Evolutionary conservation across 257 asterid species (phyloP), one percentile per base, ranked within the genome.

Genomic region (Agastache rugosa): DNA sequence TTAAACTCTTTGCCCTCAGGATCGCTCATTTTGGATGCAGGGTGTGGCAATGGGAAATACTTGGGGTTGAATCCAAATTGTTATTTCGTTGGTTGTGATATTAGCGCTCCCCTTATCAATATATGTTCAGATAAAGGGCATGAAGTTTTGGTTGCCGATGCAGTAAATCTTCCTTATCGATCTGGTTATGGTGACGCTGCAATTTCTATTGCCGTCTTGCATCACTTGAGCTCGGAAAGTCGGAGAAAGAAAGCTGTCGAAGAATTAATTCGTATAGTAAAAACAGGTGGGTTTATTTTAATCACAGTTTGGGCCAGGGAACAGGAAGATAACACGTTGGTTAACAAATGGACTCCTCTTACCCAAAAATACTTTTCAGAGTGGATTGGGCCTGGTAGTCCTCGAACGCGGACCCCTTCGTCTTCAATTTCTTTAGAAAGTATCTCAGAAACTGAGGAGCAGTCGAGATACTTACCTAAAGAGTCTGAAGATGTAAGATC

Each of bases 241-340:
- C 85, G 99, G 83, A 88, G 99, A 78, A 90, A 78, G 80, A 88
- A 85, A 82, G 98, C 99, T 1, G 93, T 95, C 0, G 96, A 92
- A 59, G 99, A 95, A 77, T 80, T 95, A 42, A 72, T 95, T 27
- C 96, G 99, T 16, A 85, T 87, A 41, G 98, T 92, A 10, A 92
- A 88, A 75, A 78, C 65, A 14, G 96, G 96, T 0, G 99, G 98
- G 27, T 85, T 87, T 72, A 88, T 92, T 71, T 73, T 95, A 9
- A 92, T 95, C 59, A 95, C 98, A n/a, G 98, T 95, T 64, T 95
- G 99, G 99, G 98, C 99, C 55, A 81, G 96, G 80, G 99, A 95
- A 78, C 99, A 95, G 75, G 98, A 95, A 58, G 96, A 95, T 51
- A 76, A 79, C 29, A 76, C 96, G 11, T 77, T 95, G 87, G 67